Evolutionary conservation across 2,329 filamentous ascomycete genomes (phyloP).

Genomic region (Neofusicoccum ribis): DNA sequence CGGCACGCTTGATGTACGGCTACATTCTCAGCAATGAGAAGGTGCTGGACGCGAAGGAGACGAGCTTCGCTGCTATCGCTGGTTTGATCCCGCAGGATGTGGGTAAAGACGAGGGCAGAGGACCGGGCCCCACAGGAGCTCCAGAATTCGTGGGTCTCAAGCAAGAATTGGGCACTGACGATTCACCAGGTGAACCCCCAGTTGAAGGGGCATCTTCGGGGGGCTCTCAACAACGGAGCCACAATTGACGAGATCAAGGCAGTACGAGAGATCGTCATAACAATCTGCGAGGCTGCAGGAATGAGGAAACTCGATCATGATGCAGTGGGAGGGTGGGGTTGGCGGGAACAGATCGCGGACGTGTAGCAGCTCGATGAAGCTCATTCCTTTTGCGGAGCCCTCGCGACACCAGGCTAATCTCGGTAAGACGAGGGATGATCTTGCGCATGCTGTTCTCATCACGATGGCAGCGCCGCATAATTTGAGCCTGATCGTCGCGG

Average conservation of each 20-base stretch:
- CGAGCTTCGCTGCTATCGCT: conserved; percentile 54
- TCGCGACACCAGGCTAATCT: not conserved
- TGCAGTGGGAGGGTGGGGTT: conserved; percentile 46
- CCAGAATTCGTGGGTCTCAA: not conserved
- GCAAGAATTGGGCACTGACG: not conserved
- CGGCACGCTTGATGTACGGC: conserved; percentile 52
- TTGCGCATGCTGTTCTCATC: conserved; percentile 2
- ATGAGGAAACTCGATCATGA: conserved; percentile 45
- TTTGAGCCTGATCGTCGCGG: not conserved
- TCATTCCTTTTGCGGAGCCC: conserved; percentile 15
- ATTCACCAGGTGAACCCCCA: conserved; percentile 50
- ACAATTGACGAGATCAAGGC: conserved; percentile 51
- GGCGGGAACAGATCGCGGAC: conserved; percentile 48
- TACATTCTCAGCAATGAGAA: conserved; percentile 51
- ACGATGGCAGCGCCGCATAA: not conserved
- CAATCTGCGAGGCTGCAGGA: conserved; percentile 50
- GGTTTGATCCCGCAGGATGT: conserved; percentile 55
- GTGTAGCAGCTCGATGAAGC: conserved; percentile 28
- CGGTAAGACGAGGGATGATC: not conserved
- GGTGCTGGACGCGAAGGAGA: conserved; percentile 50
- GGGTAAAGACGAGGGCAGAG: conserved; percentile 23
- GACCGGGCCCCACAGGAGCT: not conserved
- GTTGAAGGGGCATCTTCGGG: conserved; percentile 55
- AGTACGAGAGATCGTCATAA: conserved; percentile 48
- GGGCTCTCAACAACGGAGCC: conserved; percentile 53